phyloP scores from a whole-genome alignment of 78 protist genomes.

The Dictyostelium firmibasis region DNA sequence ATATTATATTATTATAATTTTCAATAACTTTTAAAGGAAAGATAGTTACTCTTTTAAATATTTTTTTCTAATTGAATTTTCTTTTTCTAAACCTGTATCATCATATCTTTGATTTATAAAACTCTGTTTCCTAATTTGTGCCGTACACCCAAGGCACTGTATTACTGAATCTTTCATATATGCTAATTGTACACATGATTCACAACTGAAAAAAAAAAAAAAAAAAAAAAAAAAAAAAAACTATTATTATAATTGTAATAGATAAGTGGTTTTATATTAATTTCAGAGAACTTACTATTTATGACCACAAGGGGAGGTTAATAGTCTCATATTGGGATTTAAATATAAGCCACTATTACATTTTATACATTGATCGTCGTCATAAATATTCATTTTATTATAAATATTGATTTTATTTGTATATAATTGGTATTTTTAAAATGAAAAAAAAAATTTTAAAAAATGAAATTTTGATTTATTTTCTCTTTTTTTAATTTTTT shows the following conservation, averaged over 20 bases:
- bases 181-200: constrained; percentile 39
- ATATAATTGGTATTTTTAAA: neutral
- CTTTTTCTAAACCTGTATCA: constrained; percentile 55
- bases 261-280: neutral
- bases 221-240: too few species aligned
- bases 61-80: constrained; percentile 30
- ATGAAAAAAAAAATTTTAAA: neutral
- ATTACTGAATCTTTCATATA: constrained; percentile 45
- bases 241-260: neutral
- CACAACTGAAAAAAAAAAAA: constrained; percentile 25
- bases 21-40: neutral
- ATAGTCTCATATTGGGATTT: constrained; percentile 31
- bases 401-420: neutral
- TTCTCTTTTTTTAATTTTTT: neutral
- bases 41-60: constrained; percentile 23
- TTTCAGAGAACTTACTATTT: constrained; percentile 27
- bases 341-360: constrained; percentile 29
- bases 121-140: constrained; percentile 35
- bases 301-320: constrained; percentile 73
- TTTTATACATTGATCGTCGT: constrained; percentile 48
- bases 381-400: neutral
- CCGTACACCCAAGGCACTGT: constrained; percentile 23
- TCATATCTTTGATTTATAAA: constrained; percentile 44
- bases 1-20: too few species aligned
- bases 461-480: neutral